Evolutionary conservation across 805 yeast species (phyloP).

Genomic region (Ogataea methanolica): DNA sequence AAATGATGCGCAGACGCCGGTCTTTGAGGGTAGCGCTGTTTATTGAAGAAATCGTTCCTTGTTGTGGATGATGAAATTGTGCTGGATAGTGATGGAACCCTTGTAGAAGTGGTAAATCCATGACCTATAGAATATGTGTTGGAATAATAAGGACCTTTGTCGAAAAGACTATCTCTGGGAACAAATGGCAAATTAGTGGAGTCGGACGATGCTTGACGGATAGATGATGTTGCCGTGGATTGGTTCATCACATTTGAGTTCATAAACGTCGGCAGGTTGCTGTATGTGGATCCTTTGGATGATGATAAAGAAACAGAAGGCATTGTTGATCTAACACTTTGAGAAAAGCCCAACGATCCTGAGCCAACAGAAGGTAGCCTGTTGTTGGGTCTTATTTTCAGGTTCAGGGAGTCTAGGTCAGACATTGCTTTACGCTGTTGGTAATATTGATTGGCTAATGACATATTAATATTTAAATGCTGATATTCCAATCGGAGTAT

Average conservation of each 20-base stretch:
- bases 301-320: slow-evolving; percentile 10
- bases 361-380: background rate
- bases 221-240: slow-evolving; percentile 1
- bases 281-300: slow-evolving; percentile 10
- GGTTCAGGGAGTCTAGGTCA: background rate
- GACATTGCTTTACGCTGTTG: slow-evolving; percentile 1
- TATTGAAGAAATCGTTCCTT: background rate
- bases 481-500: too few relatives aligned
- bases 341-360: background rate
- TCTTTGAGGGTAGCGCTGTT: background rate
- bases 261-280: slow-evolving; percentile 15
- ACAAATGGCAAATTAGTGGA: slow-evolving; percentile 14
- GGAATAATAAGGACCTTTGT: background rate
- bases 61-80: background rate
- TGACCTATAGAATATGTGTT: background rate
- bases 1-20: background rate
- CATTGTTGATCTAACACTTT: slow-evolving; percentile 1
- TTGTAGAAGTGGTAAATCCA: slow-evolving; percentile 8
- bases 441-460: slow-evolving; percentile 1
- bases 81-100: slow-evolving; percentile 7
- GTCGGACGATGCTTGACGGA: slow-evolving; percentile 10
- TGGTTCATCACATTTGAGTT: slow-evolving; percentile 7
- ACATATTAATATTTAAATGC: background rate
- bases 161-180: slow-evolving; percentile 12
- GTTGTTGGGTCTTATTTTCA: background rate